A percentile compares a stretch with the other conserved stretches of the same genome.
Evolutionary conservation across 495 filamentous ascomycete genomes (phyloP).

Genomic region (Neurospora discreta): DNA sequence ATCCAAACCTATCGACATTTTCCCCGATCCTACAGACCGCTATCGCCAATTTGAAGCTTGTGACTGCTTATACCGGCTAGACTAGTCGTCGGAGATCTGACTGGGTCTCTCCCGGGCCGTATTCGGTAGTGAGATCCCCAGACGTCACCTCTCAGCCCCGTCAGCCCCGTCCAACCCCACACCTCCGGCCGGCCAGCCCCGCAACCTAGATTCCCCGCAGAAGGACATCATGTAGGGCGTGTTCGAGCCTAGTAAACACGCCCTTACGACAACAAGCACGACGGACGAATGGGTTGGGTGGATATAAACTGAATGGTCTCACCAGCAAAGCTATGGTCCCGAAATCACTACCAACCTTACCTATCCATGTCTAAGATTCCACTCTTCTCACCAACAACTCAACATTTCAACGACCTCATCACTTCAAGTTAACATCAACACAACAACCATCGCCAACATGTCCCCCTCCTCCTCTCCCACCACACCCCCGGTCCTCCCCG

Average conservation of each 20-base stretch:
- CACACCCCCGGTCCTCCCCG: background rate
- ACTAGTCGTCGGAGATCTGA: background rate
- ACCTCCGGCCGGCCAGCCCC: background rate
- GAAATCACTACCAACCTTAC: background rate
- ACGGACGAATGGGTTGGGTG: background rate
- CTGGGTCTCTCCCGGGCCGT: background rate
- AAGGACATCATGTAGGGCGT: background rate
- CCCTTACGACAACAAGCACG: background rate
- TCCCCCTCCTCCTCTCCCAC: background rate
- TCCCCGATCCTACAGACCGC: background rate
- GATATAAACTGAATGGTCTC: background rate
- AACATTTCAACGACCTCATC: background rate
- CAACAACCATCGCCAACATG: background rate
- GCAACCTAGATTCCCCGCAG: background rate
- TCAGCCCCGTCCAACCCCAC: background rate
- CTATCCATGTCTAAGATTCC: too few relatives aligned
- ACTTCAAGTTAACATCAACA: background rate
- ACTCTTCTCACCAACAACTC: background rate
- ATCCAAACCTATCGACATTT: background rate
- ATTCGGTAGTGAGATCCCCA: background rate
- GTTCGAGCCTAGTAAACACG: too few relatives aligned
- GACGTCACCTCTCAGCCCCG: background rate
- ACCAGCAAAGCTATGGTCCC: background rate
- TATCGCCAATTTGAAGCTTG: background rate
- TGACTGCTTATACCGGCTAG: background rate